Conservation (phyloP, 2,329 filamentous ascomycete species). For the Diaporthe eres region DNA sequence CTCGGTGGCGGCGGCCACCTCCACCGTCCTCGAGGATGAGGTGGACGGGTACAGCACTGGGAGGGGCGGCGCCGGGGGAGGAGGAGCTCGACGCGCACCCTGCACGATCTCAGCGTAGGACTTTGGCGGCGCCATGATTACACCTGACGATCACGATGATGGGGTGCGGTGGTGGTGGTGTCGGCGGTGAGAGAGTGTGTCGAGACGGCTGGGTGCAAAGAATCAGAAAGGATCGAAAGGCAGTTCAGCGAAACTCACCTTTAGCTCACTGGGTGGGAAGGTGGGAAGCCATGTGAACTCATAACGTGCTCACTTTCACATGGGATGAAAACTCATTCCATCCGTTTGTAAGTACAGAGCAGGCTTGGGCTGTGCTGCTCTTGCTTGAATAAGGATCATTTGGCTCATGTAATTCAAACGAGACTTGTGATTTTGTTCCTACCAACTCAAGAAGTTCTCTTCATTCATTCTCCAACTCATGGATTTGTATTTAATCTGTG, state of each 20-base stretch:
- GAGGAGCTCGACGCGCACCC: neutral
- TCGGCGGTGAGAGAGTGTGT: too few relatives aligned
- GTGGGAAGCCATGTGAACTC: neutral
- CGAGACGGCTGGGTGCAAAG: neutral
- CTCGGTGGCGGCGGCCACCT: neutral
- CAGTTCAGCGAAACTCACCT: neutral
- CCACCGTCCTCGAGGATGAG: neutral
- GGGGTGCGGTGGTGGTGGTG: neutral
- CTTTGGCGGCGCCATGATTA: conserved; percentile 1
- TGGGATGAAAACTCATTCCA: neutral
- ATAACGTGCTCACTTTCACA: neutral
- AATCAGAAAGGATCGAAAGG: too few relatives aligned
- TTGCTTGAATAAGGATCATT: neutral
- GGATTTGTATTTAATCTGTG: too few relatives aligned
- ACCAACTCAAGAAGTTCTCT: neutral
- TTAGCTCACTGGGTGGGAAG: neutral
- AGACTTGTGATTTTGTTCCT: neutral
- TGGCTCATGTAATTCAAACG: neutral
- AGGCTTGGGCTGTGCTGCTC: neutral
- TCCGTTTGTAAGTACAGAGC: neutral
- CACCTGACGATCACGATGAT: too few relatives aligned
- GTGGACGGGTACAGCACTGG: conserved; percentile 9
- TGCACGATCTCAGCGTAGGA: conserved; percentile 21
- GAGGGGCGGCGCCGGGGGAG: neutral
- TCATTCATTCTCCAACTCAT: neutral